Conservation (phyloP, 805 yeast genomes). For the Cyberlindnera saturnus region DNA sequence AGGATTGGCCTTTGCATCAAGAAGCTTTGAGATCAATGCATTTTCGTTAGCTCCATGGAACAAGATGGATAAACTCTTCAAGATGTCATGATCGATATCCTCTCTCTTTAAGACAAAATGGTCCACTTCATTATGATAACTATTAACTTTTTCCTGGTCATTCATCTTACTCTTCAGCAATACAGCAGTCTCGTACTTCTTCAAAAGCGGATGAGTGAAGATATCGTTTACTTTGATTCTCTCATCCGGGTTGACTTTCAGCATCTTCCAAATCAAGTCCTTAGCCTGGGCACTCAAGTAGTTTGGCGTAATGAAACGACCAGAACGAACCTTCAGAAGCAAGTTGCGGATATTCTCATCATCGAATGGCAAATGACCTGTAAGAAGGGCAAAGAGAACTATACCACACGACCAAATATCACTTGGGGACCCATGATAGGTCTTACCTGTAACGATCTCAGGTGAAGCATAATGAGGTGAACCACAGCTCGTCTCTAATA, state of each 20-base stretch:
- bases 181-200: slow-evolving; percentile 53
- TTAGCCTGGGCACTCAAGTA: slow-evolving; percentile 78
- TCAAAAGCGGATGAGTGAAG: slow-evolving; percentile 72
- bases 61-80: slow-evolving; percentile 68
- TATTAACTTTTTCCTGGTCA: slow-evolving; percentile 26
- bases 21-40: slow-evolving; percentile 45
- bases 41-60: slow-evolving; percentile 72
- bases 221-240: slow-evolving; percentile 79
- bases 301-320: slow-evolving; percentile 77
- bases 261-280: slow-evolving; percentile 76
- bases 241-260: slow-evolving; percentile 72
- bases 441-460: slow-evolving; percentile 91
- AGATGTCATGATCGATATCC: slow-evolving; percentile 61
- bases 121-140: slow-evolving; percentile 33
- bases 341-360: slow-evolving; percentile 90
- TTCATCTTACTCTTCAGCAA: slow-evolving; percentile 25
- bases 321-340: slow-evolving; percentile 85
- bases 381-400: slow-evolving; percentile 83
- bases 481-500: slow-evolving; percentile 93
- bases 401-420: slow-evolving; percentile 99
- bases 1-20: slow-evolving; percentile 53
- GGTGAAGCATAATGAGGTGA: slow-evolving; percentile 99
- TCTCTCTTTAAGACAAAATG: slow-evolving; percentile 31
- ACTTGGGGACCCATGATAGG: slow-evolving; percentile 93
- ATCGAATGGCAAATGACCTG: slow-evolving; percentile 95